Conservation (phyloP, 495 filamentous ascomycete species). For the Aspergillus nidulans region DNA sequence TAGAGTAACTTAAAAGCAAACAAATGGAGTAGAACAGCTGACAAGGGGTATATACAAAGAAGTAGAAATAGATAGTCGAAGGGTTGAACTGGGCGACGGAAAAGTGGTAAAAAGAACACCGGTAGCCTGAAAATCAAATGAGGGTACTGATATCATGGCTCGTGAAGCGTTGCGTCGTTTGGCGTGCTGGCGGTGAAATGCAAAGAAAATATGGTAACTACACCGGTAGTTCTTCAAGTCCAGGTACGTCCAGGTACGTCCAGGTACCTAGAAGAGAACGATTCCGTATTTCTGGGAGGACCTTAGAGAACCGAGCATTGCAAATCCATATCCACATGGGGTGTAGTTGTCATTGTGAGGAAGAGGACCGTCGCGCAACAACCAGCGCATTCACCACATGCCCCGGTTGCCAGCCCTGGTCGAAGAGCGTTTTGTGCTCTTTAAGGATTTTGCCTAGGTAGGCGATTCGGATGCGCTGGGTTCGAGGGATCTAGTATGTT, state of each 20-base stretch:
- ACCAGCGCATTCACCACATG: slow-evolving; percentile 79
- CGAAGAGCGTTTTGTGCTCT: slow-evolving; percentile 56
- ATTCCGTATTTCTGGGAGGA: too few species aligned
- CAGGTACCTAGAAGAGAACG: too few species aligned
- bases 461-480: slow-evolving; percentile 60
- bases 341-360: slow-evolving; percentile 12
- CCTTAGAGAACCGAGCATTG: neutral
- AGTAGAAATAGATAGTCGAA: neutral
- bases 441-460: slow-evolving; percentile 78
- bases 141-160: neutral
- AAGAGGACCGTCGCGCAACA: slow-evolving; percentile 35
- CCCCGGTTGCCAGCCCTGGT: slow-evolving; percentile 71
- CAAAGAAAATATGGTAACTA: too few species aligned
- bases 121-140: neutral
- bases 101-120: neutral
- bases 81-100: neutral
- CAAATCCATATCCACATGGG: neutral
- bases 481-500: slow-evolving; percentile 37
- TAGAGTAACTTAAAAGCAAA: too few species aligned
- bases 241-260: too few species aligned
- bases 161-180: neutral
- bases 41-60: neutral
- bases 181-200: too few species aligned
- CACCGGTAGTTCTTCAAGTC: too few species aligned
- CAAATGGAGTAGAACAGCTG: neutral